Percentiles rank a stretch among this genome's conserved stretches.
Evolutionary conservation across 2,329 filamentous ascomycete genomes (phyloP).

Genomic region (Talaromyces islandicus): DNA sequence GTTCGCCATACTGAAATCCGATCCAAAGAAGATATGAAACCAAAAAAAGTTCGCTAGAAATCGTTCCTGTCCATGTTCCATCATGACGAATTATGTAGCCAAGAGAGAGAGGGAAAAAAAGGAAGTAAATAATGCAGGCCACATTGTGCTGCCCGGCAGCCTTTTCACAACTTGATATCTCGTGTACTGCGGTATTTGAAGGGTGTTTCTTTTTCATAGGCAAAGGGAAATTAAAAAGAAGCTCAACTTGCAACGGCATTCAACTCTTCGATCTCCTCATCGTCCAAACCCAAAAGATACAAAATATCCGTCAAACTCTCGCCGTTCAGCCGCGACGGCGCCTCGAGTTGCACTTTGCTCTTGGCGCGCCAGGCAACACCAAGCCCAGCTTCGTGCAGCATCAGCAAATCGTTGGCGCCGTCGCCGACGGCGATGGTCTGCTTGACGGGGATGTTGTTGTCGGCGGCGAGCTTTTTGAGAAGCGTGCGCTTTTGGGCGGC

Average conservation of each 20-base stretch:
- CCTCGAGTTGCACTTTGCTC: constrained; percentile 56
- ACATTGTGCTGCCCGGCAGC: neutral
- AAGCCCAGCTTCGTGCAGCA: constrained; percentile 57
- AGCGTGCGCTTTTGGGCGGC: constrained; percentile 53
- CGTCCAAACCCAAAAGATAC: constrained; percentile 51
- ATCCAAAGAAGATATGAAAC: neutral
- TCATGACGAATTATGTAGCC: neutral
- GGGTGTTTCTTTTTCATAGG: neutral
- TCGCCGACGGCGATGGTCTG: constrained; percentile 57
- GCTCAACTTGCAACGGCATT: neutral
- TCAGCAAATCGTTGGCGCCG: constrained; percentile 60
- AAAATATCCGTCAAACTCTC: constrained; percentile 53
- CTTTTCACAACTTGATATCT: neutral
- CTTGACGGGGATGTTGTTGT: constrained; percentile 48
- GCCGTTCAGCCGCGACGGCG: constrained; percentile 55
- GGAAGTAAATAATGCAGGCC: neutral
- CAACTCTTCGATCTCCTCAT: constrained; percentile 45
- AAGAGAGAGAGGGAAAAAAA: neutral
- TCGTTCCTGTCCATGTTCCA: neutral
- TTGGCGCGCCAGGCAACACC: constrained; percentile 62
- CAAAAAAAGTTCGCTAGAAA: neutral
- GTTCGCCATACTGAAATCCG: neutral
- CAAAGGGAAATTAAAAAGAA: neutral
- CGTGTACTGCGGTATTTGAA: neutral
- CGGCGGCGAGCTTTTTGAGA: constrained; percentile 48